Conservation (phyloP, 1,139 yeast genomes). For the Debaryomyces robertsiae region DNA sequence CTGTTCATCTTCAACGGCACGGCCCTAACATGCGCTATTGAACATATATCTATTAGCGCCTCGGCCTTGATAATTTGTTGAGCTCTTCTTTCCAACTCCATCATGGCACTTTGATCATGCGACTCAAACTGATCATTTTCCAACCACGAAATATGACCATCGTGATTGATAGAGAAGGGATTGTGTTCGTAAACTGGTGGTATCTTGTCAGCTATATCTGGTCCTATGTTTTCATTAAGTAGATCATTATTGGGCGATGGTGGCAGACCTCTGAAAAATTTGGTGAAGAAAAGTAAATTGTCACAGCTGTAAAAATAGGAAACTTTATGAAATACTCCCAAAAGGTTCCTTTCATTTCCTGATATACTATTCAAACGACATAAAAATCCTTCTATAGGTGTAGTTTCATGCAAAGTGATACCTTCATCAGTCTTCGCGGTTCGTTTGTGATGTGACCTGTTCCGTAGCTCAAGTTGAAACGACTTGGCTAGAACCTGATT, state of each 20-base stretch:
- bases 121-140: slow-evolving; percentile 43
- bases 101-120: slow-evolving; percentile 59
- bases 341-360: slow-evolving; percentile 45
- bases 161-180: slow-evolving; percentile 50
- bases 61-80: slow-evolving; percentile 59
- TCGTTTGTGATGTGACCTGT: slow-evolving; percentile 25
- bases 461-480: slow-evolving; percentile 58
- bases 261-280: slow-evolving; percentile 60
- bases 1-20: slow-evolving; percentile 30
- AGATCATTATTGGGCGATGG: slow-evolving; percentile 49
- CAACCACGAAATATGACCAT: slow-evolving; percentile 66
- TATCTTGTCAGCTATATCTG: slow-evolving; percentile 22
- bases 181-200: slow-evolving; percentile 48
- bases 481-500: slow-evolving; percentile 27
- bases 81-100: slow-evolving; percentile 65
- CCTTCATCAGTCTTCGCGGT: slow-evolving; percentile 15
- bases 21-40: slow-evolving; percentile 41
- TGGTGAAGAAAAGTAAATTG: slow-evolving; percentile 60
- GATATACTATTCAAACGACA: slow-evolving; percentile 55
- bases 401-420: slow-evolving; percentile 49
- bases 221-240: slow-evolving; percentile 23
- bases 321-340: slow-evolving; percentile 53
- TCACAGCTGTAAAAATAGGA: slow-evolving; percentile 68
- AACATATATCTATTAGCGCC: slow-evolving; percentile 61
- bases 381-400: slow-evolving; percentile 76